Base-by-base conservation (phyloP, 2,329 filamentous ascomycete genomes). In the Rhynchosporium secalis region DNA sequence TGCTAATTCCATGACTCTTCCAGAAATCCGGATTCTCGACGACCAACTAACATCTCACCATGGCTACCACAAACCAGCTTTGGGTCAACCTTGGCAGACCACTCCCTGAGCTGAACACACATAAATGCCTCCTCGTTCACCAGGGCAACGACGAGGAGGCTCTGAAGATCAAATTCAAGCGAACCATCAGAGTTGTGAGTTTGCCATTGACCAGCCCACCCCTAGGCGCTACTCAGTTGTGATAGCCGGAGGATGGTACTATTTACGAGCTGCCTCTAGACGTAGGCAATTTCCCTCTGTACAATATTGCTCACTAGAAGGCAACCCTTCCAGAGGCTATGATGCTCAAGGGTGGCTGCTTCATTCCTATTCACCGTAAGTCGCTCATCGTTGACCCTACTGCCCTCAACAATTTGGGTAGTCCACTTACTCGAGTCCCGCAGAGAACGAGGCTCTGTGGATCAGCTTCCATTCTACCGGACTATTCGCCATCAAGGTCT, bases 391-490 rank as follows among this genome's bases (percentile, higher is more conserved):
- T 10, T 10, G 6, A 36, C 9, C 33, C 9, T 10, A 10, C 33
- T 10, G 9, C 9, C 33, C 1, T 46, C 65, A 20, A 20, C 20
- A 20, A 1, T 20, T 20, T 20, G 20, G 20, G 20, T 20, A 20
- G 20, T 20, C 20, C 20, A 20, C 20, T 20, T 20, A 20, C 20
- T 20, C 20, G 20, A 20, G 20, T 20, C 7, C 58, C 58, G 40
- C 26, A 69, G 72, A 78, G 62, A 71, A 71, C 15, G 78, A 79
- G 60, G 78, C 77, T 0, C 76, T 78, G 76, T 80, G 77, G 77
- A 76, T 80, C 49, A 61, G 68, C 0, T 76, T 79, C 66, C 20
- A 20, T 20, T 20, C 20, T 20, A 20, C 20, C 20, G 20, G 20
- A 20, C 20, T 1, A 20, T 20, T 20, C 20, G 20, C 20, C 20